These are phyloP conservation scores for Hyaloperonospora brassicae DNA, from an alignment of 352 stramenopile genomes.

Conservation along the genomic window DNA sequence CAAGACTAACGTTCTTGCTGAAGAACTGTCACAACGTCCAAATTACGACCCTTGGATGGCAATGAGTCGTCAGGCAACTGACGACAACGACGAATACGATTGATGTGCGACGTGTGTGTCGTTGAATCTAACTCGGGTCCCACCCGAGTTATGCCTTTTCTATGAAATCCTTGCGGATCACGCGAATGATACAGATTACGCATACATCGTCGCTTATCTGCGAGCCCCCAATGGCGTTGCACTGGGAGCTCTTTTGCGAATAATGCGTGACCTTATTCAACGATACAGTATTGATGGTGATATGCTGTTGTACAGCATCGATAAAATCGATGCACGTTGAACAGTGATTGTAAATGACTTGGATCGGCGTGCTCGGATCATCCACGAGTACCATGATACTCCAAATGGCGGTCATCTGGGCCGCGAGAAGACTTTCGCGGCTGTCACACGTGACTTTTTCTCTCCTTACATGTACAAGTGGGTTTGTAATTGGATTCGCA, in stretches of 20 bases:
- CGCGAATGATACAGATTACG: no score
- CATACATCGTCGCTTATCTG: no score
- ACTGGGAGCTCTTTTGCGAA: neutral
- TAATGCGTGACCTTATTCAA: neutral
- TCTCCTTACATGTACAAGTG: conserved; percentile 1
- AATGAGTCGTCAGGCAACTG: neutral
- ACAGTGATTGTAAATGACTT: neutral
- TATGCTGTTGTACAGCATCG: neutral
- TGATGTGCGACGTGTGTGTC: neutral
- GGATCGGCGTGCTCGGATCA: conserved; percentile 1
- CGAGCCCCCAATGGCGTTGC: neutral
- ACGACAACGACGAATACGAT: neutral
- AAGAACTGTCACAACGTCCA: conserved; percentile 19
- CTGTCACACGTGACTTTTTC: conserved; percentile 2
- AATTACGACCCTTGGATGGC: neutral
- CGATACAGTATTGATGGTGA: neutral
- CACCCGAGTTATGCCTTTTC: no score
- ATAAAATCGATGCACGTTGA: conserved; percentile 3
- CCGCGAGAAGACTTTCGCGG: conserved; percentile 18
- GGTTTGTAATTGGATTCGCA: conserved; percentile 3
- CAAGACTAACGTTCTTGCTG: conserved; percentile 17
- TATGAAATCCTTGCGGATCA: no score
- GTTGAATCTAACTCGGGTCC: no score
- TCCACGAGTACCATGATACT: conserved; percentile 15
- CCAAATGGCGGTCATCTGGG: conserved; percentile 12